Evolutionary conservation across 306 rosid genomes (phyloP), one percentile per base, ranked within the genome.

Genomic region (Sechiopsis laciniata): DNA sequence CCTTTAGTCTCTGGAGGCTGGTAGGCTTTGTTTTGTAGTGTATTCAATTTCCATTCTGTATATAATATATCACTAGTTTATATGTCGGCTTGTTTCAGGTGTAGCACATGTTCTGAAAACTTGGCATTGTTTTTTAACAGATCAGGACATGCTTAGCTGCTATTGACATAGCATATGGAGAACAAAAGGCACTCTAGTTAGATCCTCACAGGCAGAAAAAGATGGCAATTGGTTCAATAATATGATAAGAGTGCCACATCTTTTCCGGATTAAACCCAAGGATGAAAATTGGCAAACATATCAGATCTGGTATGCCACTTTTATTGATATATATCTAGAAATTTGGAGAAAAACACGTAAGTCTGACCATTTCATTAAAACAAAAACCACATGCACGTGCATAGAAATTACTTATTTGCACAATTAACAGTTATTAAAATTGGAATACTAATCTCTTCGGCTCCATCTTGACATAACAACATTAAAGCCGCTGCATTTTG

Each of bases 41-140:
- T 48, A 12, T 3, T 32, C 58, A 12, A 69, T 48, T 22, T 69
- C 7, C 10, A 8, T 22, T 24, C 24, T 50, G 57, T 69, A 8
- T 24, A 69, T 62, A 68, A 69, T 62, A 68, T 45, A 50, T 69
- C 42, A 15, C 24, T 69, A 51, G 45, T 69, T 69, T 69, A 15
- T 51, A 51, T 24, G 74, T 69, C 3, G 56, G 8, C 15, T 48
- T 48, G 2, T 20, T 50, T 48, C 57, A 14, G 8, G 19, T 69
- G 12, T 48, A 69, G 46, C 55, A 46, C 24, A 69, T 69, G 42
- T 50, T 69, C 7, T 51, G 22, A 69, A 6, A 69, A 22, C 59
- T 51, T 69, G 13, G n/a, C 16, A 15, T 35, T 51, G 10, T 50
- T 15, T 5, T 50, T 69, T 19, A 69, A 50, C 74, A 46, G 73